Base-by-base conservation (phyloP, 23 red algal species). In the Gracilariopsis chorda region DNA sequence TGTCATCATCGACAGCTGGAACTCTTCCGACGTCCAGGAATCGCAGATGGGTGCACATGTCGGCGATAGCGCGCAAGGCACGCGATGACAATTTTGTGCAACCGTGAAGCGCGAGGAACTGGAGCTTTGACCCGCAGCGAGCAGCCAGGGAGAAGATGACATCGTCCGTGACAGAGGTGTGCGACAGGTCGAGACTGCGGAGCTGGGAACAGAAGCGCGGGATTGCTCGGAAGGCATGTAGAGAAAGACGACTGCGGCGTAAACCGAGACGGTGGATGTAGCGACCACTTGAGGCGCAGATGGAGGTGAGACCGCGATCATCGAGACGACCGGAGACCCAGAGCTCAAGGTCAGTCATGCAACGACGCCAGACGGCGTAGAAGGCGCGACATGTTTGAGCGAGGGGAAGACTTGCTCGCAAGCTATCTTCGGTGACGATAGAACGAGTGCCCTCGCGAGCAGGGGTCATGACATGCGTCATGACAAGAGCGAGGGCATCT, bases 1-100 rank as follows among this genome's bases (percentile, higher is more conserved):
- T 24, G 19, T 58, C 72, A 45, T 89, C 85, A 51, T 89, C 85
- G 48, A 89, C 69, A 30, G 68, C 85, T 11, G 68, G 68, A 23
- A 89, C 55, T 36, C 51, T 47, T 1, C 85, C 85, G 32, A 89
- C 28, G 40, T 89, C 85, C 85, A 89, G 40, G 51, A 89, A 89
- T 36, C 85, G 48, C 48, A 89, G 69, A 62, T 77, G 69, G 13
- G 69, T 45, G 69, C 85, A 78, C 19, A 14, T 33, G 58, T 89
- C 68, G 28, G 85, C 85, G 21, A 89, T 89, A 5, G 85, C 85
- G 29, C 69, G 37, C 20, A 89, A 35, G 2, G 69, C 61, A 51
- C 85, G 85, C 44, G 69, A 53, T 41, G 85, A 73, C 51, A 89
- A 24, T 21, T 72, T 52, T 4, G 42, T 89, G 39, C 85, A 89